Evolutionary conservation across 1,284 basidiomycete genomes (phyloP), one percentile per base, ranked within the genome.

Genomic region (Microbotryum intermedium): DNA sequence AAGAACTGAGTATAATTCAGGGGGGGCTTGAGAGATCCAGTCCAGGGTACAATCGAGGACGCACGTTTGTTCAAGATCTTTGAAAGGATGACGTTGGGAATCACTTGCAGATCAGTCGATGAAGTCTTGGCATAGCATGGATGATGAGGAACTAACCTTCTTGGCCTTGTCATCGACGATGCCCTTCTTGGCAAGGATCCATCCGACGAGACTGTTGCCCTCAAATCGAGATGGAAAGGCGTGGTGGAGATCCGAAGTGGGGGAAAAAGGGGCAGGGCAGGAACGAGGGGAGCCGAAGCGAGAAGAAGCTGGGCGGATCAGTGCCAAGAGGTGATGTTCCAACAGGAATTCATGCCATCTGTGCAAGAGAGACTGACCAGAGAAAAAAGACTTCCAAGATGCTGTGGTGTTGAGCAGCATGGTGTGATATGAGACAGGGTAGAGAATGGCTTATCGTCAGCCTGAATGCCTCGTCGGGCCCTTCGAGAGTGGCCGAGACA

Each of bases 151-250:
- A 29, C 63, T 16, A 13, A 60, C 61, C 49, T 72, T 72, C 63
- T 77, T 76, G 7, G 74, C 74, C 47, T 69, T 64, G 47, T 72
- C 74, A 53, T 76, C 74, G 53, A 77, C 73, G 64, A 77, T 73
- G 30, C 75, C 75, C n/a, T 70, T 59, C 7, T 67, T 59, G 8
- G 76, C 76, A 20, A 77, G 69, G 51, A 73, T 56, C 65, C 71
- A 77, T 25, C 76, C 76, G n/a, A 76, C 74, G 20, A 67, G 46
- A 51, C 63, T 65, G 48, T 2, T 10, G 16, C 34, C n/a, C 13
- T 39, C 34, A 0, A 6, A 39, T 39, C 18, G 34, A 4, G 2
- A 39, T 16, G 13, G 11, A 18, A 39, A 39, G 16, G 13, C 34
- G n/a, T n/a, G 13, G 34, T 16, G 34, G 34, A 39, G 34, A 39